These are phyloP conservation scores for Aspergillus leporis DNA, from an alignment of 495 filamentous ascomycete genomes.

Conservation along the genomic window DNA sequence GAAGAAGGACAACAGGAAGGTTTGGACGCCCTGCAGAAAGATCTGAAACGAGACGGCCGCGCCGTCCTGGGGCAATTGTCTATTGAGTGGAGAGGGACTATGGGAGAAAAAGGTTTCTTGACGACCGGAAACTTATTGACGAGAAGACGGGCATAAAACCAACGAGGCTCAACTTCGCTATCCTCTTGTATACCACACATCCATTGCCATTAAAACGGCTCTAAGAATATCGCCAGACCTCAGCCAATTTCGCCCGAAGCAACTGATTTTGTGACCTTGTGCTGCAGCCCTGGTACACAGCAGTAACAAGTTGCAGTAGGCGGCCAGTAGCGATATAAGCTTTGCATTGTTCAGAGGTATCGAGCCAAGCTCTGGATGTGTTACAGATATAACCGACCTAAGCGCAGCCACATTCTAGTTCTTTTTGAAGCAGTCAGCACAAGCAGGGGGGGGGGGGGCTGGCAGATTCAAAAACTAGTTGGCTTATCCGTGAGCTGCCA, in stretches of 20 bases:
- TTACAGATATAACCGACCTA: slow-evolving; percentile 1
- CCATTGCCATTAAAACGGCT: neutral
- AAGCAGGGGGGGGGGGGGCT: neutral
- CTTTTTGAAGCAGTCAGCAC: neutral
- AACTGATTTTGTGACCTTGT: neutral
- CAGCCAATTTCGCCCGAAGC: neutral
- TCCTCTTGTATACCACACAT: neutral
- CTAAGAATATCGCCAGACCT: neutral
- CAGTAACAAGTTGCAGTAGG: neutral
- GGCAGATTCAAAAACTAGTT: neutral
- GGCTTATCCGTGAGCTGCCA: neutral
- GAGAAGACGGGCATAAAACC: slow-evolving; percentile 46
- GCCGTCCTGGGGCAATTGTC: slow-evolving; percentile 76
- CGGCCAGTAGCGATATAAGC: neutral
- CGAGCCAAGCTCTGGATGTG: slow-evolving; percentile 8
- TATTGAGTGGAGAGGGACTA: slow-evolving; percentile 83
- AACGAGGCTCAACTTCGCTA: neutral
- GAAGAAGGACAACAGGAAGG: slow-evolving; percentile 49
- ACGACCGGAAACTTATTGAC: slow-evolving; percentile 82
- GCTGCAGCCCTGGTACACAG: neutral
- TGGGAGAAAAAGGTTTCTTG: slow-evolving; percentile 87
- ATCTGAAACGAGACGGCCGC: slow-evolving; percentile 58
- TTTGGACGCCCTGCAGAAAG: slow-evolving; percentile 48
- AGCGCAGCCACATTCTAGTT: neutral
- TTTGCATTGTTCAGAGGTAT: neutral